phyloP scores from a whole-genome alignment of 2,329 filamentous ascomycete genomes.

The Chaetomiaceae sp. region DNA sequence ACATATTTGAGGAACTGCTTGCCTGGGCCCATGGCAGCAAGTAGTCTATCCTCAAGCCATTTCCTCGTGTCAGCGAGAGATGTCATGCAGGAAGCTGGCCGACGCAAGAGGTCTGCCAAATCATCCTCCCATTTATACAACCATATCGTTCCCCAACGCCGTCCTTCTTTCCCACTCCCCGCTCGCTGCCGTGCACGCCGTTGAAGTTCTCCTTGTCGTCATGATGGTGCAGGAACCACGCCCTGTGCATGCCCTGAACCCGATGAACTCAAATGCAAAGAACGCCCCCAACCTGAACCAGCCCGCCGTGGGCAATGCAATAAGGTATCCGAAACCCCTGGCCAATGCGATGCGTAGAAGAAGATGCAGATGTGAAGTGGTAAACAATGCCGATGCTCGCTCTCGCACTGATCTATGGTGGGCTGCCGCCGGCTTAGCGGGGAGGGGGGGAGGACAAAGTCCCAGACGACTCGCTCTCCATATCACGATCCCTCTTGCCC shows the following conservation, averaged over 20 bases:
- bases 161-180: background rate
- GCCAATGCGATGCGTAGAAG: slow-evolving; percentile 6
- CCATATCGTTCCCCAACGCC: slow-evolving; percentile 1
- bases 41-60: background rate
- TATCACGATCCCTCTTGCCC: slow-evolving; percentile 46
- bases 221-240: background rate
- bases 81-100: background rate
- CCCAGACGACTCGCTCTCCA: slow-evolving; percentile 53
- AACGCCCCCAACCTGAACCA: slow-evolving; percentile 9
- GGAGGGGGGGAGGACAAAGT: slow-evolving; percentile 51
- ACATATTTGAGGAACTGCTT: background rate
- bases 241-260: background rate
- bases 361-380: background rate
- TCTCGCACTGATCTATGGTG: too few species aligned
- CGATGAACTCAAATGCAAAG: slow-evolving; percentile 6
- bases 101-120: background rate
- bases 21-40: background rate
- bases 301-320: slow-evolving; percentile 15
- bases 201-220: background rate
- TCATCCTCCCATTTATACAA: background rate
- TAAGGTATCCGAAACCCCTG: background rate
- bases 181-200: background rate
- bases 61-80: background rate
- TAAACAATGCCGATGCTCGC: background rate
- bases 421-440: slow-evolving; percentile 4